phyloP scores from a whole-genome alignment of 2,329 filamentous ascomycete species.

The Penicillium sp. region DNA sequence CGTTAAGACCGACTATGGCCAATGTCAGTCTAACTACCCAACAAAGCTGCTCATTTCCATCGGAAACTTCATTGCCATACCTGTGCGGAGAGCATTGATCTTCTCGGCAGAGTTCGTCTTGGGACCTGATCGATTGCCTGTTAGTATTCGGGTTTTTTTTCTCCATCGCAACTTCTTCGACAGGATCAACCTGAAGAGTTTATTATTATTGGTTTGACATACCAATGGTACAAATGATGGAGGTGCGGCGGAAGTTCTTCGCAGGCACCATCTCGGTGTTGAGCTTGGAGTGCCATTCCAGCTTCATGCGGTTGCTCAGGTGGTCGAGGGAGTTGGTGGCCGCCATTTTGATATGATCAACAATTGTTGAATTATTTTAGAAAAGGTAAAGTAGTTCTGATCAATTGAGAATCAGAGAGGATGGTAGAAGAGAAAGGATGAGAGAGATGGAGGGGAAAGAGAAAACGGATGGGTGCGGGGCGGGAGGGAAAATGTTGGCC shows the following conservation, averaged over 20 bases:
- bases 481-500: constrained; percentile 41
- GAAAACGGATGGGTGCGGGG: constrained; percentile 27
- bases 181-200: neutral
- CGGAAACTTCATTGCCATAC: constrained; percentile 35
- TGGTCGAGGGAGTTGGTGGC: constrained; percentile 84
- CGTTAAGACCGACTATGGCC: constrained; percentile 76
- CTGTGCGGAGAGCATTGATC: constrained; percentile 86
- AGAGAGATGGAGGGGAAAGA: constrained; percentile 18
- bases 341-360: constrained; percentile 51
- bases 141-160: constrained; percentile 22
- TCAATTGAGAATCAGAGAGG: constrained; percentile 17
- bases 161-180: neutral
- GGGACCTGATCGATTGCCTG: constrained; percentile 57
- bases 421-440: constrained; percentile 15
- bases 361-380: constrained; percentile 13
- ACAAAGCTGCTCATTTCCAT: neutral
- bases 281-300: constrained; percentile 72
- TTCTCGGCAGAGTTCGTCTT: constrained; percentile 98
- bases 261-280: constrained; percentile 85
- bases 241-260: constrained; percentile 91
- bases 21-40: constrained; percentile 21
- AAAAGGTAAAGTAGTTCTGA: constrained; percentile 8
- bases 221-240: constrained; percentile 98
- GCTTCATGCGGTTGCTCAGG: constrained; percentile 72
- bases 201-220: constrained; percentile 28